Evolutionary conservation across 768 basidiomycete genomes (phyloP), one percentile per base, ranked within the genome.

Genomic region (Lepiota venenata): DNA sequence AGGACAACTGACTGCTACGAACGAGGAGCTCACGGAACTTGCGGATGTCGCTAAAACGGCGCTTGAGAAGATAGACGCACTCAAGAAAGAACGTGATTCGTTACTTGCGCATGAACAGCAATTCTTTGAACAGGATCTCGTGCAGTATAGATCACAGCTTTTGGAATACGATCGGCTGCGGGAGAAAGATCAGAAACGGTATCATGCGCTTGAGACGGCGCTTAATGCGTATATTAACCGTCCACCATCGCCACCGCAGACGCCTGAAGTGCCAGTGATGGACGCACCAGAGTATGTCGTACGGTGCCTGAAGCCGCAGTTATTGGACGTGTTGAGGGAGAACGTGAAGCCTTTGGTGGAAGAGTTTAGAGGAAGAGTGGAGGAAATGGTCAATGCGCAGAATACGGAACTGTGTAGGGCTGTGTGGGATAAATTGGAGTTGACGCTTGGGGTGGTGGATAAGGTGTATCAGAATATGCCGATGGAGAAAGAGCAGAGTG

Each of bases 161-260:
- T 25, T 50, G 15, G 47, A 27, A 2, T 64, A 56, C 39, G 40
- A 56, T 0, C 35, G 39, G 20, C 37, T 53, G 6, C 63, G 58
- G 38, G 55, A 60, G 12, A 41, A 57, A 21, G 60, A 61, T 12
- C 20, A 36, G 22, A 47, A 50, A n/a, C 48, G 50, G 22, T 56
- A 59, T 21, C 20, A 40, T 39, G 61, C 58, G 29, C 58, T 65
- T 38, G 60, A 62, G 49, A 40, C 48, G 3, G 63, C 66, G 18
- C 45, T 67, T 20, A 62, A 62, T 39, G 64, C 66, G 6, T 65
- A 64, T 44, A 55, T 56, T 35, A 51, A 56, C 25, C 46, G 50
- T 9, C 55, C 59, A 9, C 59, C 58, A 14, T 57, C 64, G 8
- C 50, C 51, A 21, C 51, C 47, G 18, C 27, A 21, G 40, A 25